These are phyloP conservation scores for Suillus fuscotomentosus DNA, from an alignment of 768 basidiomycete genomes.

Conservation along the genomic window DNA sequence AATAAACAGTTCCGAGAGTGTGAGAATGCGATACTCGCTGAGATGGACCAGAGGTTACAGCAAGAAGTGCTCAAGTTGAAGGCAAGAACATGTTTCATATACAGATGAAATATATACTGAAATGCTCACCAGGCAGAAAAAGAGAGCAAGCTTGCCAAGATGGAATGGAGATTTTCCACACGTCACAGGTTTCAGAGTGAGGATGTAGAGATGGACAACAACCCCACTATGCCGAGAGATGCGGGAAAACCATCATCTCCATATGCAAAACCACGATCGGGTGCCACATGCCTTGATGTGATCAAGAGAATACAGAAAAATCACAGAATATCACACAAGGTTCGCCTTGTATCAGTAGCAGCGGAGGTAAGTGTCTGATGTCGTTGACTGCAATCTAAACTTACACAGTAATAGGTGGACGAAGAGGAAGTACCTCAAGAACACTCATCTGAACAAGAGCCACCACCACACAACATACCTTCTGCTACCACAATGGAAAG, in stretches of 20 bases:
- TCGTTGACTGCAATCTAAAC: not conserved
- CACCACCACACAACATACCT: not conserved
- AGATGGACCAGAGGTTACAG: not conserved
- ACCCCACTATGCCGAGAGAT: not conserved
- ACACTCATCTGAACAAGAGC: not conserved
- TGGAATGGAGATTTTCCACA: not conserved
- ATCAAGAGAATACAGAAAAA: slow-evolving; percentile 9
- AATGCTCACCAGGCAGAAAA: not conserved
- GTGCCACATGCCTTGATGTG: not conserved
- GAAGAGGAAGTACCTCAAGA: not conserved
- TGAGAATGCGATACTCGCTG: not conserved
- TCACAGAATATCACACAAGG: not conserved
- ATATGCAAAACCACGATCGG: not conserved
- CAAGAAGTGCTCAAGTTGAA: not conserved
- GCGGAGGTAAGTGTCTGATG: not conserved
- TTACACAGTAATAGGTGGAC: not conserved
- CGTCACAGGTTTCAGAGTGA: not conserved
- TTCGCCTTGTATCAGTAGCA: not conserved
- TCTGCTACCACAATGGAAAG: not conserved
- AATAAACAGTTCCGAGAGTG: not conserved
- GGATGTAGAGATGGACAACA: not conserved
- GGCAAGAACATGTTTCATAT: not conserved
- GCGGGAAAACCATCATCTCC: not conserved
- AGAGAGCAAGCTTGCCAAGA: not conserved
- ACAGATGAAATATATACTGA: not conserved